These are phyloP conservation scores for Calonectria montana DNA, from an alignment of 2,329 filamentous ascomycete genomes.

Conservation along the genomic window DNA sequence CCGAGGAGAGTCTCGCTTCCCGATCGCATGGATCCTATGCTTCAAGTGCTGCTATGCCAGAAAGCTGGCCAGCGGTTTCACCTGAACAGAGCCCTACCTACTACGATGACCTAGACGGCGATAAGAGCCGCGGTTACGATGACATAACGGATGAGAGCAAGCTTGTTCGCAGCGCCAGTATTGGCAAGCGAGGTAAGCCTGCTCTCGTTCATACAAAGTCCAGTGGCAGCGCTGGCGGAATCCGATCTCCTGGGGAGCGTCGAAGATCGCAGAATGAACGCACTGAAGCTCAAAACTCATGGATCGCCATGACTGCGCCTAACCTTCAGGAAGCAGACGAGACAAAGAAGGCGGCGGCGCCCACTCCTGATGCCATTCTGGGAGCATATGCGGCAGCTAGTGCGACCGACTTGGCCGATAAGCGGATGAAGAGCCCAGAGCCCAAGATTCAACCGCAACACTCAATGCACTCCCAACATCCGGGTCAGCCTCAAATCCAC, in stretches of 20 bases:
- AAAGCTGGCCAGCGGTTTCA: conserved; percentile 69
- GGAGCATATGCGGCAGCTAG: conserved; percentile 63
- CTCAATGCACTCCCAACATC: background rate
- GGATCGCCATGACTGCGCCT: conserved; percentile 52
- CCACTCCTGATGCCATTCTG: conserved; percentile 60
- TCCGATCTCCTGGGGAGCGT: conserved; percentile 52
- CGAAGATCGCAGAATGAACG: conserved; percentile 60
- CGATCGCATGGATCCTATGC: conserved; percentile 73
- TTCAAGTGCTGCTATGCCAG: conserved; percentile 79
- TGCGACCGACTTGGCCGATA: conserved; percentile 53
- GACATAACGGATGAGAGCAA: conserved; percentile 67
- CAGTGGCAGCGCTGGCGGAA: conserved; percentile 28
- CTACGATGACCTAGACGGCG: conserved; percentile 62
- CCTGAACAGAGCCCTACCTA: conserved; percentile 58
- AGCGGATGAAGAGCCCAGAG: conserved; percentile 43
- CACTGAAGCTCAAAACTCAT: conserved; percentile 59
- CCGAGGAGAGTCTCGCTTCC: conserved; percentile 73
- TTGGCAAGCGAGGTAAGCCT: conserved; percentile 70
- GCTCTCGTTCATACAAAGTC: conserved; percentile 60
- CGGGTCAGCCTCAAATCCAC: background rate
- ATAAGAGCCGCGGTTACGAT: conserved; percentile 55
- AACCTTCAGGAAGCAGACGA: conserved; percentile 30
- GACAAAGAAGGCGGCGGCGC: conserved; percentile 20
- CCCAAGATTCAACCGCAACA: conserved; percentile 30
- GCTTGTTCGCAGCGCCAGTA: conserved; percentile 70